Evolutionary conservation across 768 basidiomycete species (phyloP).

Genomic region (Ramaria sp.): DNA sequence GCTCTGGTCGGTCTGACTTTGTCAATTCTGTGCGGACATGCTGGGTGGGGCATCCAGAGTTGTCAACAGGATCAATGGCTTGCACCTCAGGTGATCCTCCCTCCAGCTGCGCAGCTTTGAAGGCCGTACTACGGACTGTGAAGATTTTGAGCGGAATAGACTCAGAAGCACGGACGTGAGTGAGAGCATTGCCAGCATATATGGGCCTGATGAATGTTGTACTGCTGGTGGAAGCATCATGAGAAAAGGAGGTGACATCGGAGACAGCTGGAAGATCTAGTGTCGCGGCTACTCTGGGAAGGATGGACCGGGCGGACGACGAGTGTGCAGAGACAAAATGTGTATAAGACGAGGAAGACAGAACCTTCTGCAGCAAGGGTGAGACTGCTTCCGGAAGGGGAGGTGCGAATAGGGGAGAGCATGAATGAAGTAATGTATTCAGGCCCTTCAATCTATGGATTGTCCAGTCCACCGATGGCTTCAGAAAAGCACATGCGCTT

Average conservation of each 20-base stretch:
- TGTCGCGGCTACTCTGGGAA: slow-evolving; percentile 84
- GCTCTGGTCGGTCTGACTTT: slow-evolving; percentile 86
- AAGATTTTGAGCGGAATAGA: slow-evolving; percentile 83
- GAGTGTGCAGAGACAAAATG: slow-evolving; percentile 91
- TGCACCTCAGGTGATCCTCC: slow-evolving; percentile 46
- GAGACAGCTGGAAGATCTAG: slow-evolving; percentile 88
- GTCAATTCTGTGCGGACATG: slow-evolving; percentile 70
- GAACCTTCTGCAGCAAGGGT: slow-evolving; percentile 69
- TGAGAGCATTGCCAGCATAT: slow-evolving; percentile 96
- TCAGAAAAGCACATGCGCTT: slow-evolving; percentile 12
- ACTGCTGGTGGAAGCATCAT: slow-evolving; percentile 55
- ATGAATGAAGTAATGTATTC: slow-evolving; percentile 54
- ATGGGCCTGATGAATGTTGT: slow-evolving; percentile 91
- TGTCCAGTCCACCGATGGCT: not conserved
- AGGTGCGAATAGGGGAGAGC: slow-evolving; percentile 57
- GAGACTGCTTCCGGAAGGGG: slow-evolving; percentile 69
- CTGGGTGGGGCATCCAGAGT: slow-evolving; percentile 41
- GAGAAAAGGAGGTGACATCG: slow-evolving; percentile 75
- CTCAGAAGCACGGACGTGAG: slow-evolving; percentile 76
- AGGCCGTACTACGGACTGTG: slow-evolving; percentile 88
- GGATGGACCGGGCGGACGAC: slow-evolving; percentile 81
- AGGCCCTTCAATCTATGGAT: slow-evolving; percentile 52
- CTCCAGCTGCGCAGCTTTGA: slow-evolving; percentile 50
- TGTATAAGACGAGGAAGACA: slow-evolving; percentile 62
- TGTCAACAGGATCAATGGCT: slow-evolving; percentile 51